Conservation (phyloP, 2,329 filamentous ascomycete genomes). For the Ambrosiella xylebori region DNA sequence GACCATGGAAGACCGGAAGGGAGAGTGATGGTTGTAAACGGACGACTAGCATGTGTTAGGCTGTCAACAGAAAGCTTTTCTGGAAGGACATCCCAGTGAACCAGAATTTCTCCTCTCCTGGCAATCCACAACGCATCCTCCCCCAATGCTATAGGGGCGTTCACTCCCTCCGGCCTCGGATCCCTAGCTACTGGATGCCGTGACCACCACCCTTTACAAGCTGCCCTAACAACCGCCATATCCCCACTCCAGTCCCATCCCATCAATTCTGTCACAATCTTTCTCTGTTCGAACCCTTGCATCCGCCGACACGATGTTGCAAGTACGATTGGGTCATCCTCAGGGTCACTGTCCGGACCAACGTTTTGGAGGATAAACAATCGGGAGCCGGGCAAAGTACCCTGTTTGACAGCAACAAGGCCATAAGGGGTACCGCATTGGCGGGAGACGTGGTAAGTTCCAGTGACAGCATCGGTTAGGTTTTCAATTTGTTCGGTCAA, state of each 20-base stretch:
- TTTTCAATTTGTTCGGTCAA: not conserved
- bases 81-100: not conserved
- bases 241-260: not conserved
- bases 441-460: constrained; percentile 5
- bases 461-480: not conserved
- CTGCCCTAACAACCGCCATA: not conserved
- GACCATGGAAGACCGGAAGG: constrained; percentile 1
- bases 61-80: too few relatives aligned
- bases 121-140: not conserved
- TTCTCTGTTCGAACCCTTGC: constrained; percentile 9
- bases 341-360: constrained; percentile 1
- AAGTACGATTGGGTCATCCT: constrained; percentile 11
- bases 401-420: constrained; percentile 5
- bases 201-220: constrained; percentile 4
- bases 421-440: constrained; percentile 10
- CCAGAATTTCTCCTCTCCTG: not conserved
- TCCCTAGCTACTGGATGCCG: not conserved
- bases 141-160: not conserved
- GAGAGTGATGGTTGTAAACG: constrained; percentile 2
- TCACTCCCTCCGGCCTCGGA: not conserved
- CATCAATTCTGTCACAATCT: not conserved
- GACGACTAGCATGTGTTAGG: not conserved
- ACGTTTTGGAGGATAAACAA: constrained; percentile 13
- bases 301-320: constrained; percentile 10
- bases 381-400: not conserved